Evolutionary conservation across 129 eudicot species (phyloP).

Genomic region (Flaveria sonorensis): DNA sequence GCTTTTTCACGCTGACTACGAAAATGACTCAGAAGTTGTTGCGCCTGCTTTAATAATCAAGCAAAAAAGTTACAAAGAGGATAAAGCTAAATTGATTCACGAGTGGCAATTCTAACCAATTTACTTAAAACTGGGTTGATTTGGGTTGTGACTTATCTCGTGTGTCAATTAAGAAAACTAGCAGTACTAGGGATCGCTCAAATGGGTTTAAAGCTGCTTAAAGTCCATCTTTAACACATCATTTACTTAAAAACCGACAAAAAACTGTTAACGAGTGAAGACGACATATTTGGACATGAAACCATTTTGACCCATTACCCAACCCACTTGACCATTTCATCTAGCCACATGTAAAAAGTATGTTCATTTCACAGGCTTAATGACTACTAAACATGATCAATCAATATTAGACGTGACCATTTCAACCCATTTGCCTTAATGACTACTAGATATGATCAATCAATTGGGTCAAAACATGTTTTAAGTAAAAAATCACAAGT

Average conservation of each 20-base stretch:
- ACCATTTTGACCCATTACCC: not conserved
- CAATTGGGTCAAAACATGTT: not conserved
- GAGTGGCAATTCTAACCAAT: not conserved
- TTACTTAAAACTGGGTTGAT: not conserved
- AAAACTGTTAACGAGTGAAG: not conserved
- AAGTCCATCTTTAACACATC: not conserved
- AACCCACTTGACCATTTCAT: not conserved
- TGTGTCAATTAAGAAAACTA: not conserved
- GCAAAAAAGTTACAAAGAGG: conserved; percentile 23
- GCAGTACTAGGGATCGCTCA: not conserved
- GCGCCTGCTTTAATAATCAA: conserved; percentile 57
- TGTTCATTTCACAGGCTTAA: not conserved
- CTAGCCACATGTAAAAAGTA: not conserved
- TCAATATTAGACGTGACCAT: not conserved
- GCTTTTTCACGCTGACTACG: conserved; percentile 85
- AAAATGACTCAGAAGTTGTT: conserved; percentile 90
- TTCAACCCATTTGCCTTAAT: conserved; percentile 4
- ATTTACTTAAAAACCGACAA: not conserved
- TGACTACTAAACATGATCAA: not conserved
- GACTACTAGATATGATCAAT: not conserved
- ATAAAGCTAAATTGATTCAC: not conserved
- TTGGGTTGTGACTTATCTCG: not conserved
- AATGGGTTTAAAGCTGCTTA: not conserved
- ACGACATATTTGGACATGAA: not conserved
- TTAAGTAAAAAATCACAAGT: not conserved